These are phyloP conservation scores for Alternaria sp. DNA, from an alignment of 2,329 filamentous ascomycete genomes.

Conservation along the genomic window DNA sequence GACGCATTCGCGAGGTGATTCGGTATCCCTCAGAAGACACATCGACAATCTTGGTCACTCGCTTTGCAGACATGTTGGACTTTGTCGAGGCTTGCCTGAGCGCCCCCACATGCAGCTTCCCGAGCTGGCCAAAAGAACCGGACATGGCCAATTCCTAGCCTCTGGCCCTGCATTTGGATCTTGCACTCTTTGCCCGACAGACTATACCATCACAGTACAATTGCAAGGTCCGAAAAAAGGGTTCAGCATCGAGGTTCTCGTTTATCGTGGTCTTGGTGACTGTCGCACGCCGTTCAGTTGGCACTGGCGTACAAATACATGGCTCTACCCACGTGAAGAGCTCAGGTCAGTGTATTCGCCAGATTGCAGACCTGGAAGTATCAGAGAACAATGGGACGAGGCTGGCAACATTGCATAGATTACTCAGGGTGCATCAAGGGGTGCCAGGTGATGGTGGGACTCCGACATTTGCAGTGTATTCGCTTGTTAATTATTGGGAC, in stretches of 20 bases:
- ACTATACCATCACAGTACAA: slow-evolving; percentile 27
- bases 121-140: slow-evolving; percentile 18
- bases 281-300: slow-evolving; percentile 30
- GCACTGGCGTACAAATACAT: slow-evolving; percentile 22
- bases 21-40: slow-evolving; percentile 16
- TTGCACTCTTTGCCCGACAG: slow-evolving; percentile 27
- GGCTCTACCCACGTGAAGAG: neutral
- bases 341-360: slow-evolving; percentile 11
- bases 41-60: slow-evolving; percentile 9
- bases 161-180: slow-evolving; percentile 27
- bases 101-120: slow-evolving; percentile 20
- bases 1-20: slow-evolving; percentile 19
- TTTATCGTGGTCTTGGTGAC: slow-evolving; percentile 27
- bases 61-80: slow-evolving; percentile 24
- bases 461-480: no score
- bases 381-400: slow-evolving; percentile 23
- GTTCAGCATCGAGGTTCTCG: slow-evolving; percentile 18
- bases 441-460: no score
- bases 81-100: slow-evolving; percentile 2
- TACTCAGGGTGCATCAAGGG: no score
- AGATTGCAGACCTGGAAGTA: slow-evolving; percentile 21
- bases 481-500: no score
- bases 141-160: slow-evolving; percentile 13
- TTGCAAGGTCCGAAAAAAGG: slow-evolving; percentile 25
- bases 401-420: no score